Percentiles rank a stretch among this genome's conserved stretches.
Evolutionary conservation across 2,329 filamentous ascomycete species (phyloP).

Genomic region (Aspergillus japonicus): DNA sequence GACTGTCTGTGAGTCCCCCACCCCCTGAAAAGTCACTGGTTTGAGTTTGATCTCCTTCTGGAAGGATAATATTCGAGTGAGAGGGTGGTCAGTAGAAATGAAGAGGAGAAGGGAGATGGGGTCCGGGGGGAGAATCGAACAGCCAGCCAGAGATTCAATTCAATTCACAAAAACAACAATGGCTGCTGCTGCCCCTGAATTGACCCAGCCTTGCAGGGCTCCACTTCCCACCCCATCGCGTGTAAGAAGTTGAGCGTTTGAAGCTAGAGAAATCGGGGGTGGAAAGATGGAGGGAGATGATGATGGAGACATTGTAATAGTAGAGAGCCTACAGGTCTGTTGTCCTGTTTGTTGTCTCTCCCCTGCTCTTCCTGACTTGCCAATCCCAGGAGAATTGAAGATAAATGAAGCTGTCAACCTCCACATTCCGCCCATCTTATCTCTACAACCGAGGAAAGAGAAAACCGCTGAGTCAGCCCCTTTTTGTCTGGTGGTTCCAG

Average conservation of each 20-base stretch:
- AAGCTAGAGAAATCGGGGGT: neutral
- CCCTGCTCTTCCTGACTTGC: no score
- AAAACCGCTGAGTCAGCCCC: neutral
- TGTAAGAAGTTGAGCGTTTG: conserved; percentile 1
- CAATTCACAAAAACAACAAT: neutral
- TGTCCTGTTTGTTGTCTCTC: no score
- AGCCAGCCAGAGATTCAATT: neutral
- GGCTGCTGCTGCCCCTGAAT: conserved; percentile 7
- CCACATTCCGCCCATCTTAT: neutral
- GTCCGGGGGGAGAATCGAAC: neutral
- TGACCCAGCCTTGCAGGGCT: conserved; percentile 6
- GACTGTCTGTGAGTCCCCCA: neutral
- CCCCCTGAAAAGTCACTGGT: neutral
- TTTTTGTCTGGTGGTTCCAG: no score
- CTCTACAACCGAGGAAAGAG: neutral
- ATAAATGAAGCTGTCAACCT: neutral
- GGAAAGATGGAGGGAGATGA: neutral
- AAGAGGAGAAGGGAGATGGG: neutral
- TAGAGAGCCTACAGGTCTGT: no score
- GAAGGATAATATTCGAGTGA: neutral
- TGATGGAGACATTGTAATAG: no score
- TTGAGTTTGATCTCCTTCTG: neutral
- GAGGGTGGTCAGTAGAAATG: neutral
- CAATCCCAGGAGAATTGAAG: no score
- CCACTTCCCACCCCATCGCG: conserved; percentile 4